phyloP scores from a whole-genome alignment of 2,329 filamentous ascomycete genomes.

The Sodiomyces alkalinus region DNA sequence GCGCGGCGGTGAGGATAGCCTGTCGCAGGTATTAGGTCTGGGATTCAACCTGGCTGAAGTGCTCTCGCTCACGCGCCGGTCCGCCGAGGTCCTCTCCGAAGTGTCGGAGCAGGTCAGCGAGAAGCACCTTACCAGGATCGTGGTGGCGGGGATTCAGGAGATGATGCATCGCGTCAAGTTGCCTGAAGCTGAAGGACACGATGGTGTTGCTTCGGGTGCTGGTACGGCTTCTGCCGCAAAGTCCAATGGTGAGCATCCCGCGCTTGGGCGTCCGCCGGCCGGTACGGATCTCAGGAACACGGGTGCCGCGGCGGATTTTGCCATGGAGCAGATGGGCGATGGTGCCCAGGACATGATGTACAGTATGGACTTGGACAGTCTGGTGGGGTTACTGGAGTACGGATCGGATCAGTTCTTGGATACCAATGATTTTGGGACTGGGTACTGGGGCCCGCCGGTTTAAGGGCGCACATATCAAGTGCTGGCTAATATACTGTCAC shows the following conservation, averaged over 20 bases:
- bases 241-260: too few species aligned
- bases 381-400: slow-evolving; percentile 5
- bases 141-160: slow-evolving; percentile 10
- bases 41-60: slow-evolving; percentile 1
- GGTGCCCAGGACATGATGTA: slow-evolving; percentile 3
- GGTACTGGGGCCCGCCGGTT: too few species aligned
- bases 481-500: too few species aligned
- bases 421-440: too few species aligned
- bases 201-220: too few species aligned
- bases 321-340: slow-evolving; percentile 3
- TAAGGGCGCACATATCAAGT: too few species aligned
- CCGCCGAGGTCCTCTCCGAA: slow-evolving; percentile 8
- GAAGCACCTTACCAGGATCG: slow-evolving; percentile 2
- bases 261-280: too few species aligned
- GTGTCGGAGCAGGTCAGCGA: slow-evolving; percentile 2
- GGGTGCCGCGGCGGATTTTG: slow-evolving; percentile 4
- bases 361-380: slow-evolving; percentile 5
- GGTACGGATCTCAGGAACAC: too few species aligned
- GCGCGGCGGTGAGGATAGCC: slow-evolving; percentile 2
- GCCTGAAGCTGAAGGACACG: too few species aligned
- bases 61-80: slow-evolving; percentile 7
- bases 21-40: slow-evolving; percentile 10
- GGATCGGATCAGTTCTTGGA: too few species aligned
- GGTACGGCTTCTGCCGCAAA: too few species aligned
- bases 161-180: background rate